These are phyloP conservation scores for Picea glauca DNA, from an alignment of 75 land plant genomes.

Conservation along the genomic window DNA sequence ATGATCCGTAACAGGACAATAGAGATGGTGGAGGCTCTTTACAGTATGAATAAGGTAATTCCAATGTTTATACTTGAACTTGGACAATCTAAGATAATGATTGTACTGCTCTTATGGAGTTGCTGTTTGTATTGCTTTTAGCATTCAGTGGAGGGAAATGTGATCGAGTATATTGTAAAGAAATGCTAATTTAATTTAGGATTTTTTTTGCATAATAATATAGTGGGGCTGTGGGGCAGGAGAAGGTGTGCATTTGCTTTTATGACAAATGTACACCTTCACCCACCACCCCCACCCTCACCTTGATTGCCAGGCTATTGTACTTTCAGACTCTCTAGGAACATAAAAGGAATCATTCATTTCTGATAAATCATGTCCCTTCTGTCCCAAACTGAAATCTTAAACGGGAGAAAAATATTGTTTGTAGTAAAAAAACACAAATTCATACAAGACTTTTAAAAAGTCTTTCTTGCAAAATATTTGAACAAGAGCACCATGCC, in stretches of 20 bases:
- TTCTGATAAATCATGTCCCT: neutral
- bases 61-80: neutral
- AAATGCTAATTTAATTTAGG: neutral
- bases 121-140: too few relatives aligned
- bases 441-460: neutral
- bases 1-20: constrained; percentile 53
- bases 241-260: too few relatives aligned
- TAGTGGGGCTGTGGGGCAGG: neutral
- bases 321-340: neutral
- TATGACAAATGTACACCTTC: too few relatives aligned
- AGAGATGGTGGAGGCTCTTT: too few relatives aligned
- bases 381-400: neutral
- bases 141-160: neutral
- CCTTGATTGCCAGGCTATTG: too few relatives aligned
- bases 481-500: neutral
- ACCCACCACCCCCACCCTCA: too few relatives aligned
- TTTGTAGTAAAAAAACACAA: neutral
- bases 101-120: too few relatives aligned
- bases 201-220: too few relatives aligned
- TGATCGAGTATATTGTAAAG: neutral
- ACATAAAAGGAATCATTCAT: neutral
- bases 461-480: neutral
- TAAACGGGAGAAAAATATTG: neutral
- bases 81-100: neutral
- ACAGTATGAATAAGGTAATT: constrained; percentile 72